These are phyloP conservation scores for Rhizopogon hawkerae DNA, from an alignment of 1,284 basidiomycete genomes.

Conservation along the genomic window DNA sequence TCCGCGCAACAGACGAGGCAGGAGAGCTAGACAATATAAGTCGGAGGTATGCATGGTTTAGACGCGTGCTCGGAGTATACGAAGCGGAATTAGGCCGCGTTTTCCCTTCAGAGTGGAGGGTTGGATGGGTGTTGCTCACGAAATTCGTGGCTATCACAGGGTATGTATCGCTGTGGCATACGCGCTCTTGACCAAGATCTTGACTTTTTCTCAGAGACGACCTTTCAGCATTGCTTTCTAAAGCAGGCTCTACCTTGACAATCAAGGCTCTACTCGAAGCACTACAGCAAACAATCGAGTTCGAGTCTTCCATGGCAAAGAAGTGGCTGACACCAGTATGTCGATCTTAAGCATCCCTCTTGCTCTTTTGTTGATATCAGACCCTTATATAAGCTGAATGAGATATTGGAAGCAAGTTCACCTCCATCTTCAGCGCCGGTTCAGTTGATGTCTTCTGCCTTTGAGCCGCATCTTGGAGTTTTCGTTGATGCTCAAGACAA, in stretches of 20 bases:
- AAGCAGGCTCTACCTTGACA: slow-evolving; percentile 61
- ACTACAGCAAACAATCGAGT: slow-evolving; percentile 78
- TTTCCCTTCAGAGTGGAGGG: slow-evolving; percentile 79
- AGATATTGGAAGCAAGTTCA: slow-evolving; percentile 49
- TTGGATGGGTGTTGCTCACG: slow-evolving; percentile 70
- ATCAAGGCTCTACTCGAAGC: slow-evolving; percentile 78
- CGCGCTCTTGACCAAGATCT: neutral
- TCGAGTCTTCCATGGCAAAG: slow-evolving; percentile 71
- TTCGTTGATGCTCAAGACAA: slow-evolving; percentile 97
- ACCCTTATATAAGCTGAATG: slow-evolving; percentile 37
- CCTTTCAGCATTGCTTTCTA: slow-evolving; percentile 55
- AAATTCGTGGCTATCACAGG: slow-evolving; percentile 84
- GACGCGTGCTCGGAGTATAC: slow-evolving; percentile 81
- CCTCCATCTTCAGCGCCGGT: slow-evolving; percentile 34
- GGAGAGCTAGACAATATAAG: slow-evolving; percentile 95
- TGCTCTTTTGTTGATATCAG: slow-evolving; percentile 1
- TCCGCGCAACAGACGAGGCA: slow-evolving; percentile 85
- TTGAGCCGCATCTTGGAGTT: slow-evolving; percentile 86
- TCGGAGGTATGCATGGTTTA: slow-evolving; percentile 93
- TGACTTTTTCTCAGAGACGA: slow-evolving; percentile 48
- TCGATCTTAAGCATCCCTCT: slow-evolving; percentile 7
- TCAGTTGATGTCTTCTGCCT: slow-evolving; percentile 75
- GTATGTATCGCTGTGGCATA: slow-evolving; percentile 31
- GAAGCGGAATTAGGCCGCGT: slow-evolving; percentile 79
- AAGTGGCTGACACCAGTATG: slow-evolving; percentile 74